Conservation (phyloP, 805 yeast genomes). For the Saccharomycodes ludwigii region DNA sequence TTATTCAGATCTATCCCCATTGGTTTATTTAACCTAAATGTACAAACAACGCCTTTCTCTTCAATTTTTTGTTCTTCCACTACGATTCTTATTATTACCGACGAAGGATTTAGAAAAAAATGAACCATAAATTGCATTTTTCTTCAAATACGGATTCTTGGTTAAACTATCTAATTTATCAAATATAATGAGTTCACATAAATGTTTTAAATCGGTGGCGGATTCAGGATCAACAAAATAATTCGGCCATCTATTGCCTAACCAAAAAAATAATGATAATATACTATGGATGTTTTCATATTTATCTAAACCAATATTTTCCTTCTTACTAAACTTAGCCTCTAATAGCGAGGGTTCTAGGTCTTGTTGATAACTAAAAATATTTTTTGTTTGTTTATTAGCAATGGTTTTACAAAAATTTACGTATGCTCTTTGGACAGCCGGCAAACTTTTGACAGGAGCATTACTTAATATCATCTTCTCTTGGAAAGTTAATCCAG, state of each 20-base stretch:
- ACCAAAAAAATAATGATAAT: conserved; percentile 68
- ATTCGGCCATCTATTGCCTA: conserved; percentile 76
- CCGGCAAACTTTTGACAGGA: conserved; percentile 37
- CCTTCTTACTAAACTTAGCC: too few relatives aligned
- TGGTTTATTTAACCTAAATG: too few relatives aligned
- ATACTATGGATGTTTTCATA: conserved; percentile 57
- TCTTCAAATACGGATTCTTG: too few relatives aligned
- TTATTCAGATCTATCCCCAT: too few relatives aligned
- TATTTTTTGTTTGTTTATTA: conserved; percentile 36
- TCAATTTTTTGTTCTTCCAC: too few relatives aligned
- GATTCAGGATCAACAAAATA: conserved; percentile 65
- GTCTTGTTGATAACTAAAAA: too few relatives aligned
- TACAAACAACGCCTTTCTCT: too few relatives aligned
- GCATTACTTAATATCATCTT: conserved; percentile 47
- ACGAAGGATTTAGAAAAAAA: too few relatives aligned
- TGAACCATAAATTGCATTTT: too few relatives aligned
- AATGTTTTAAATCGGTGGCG: conserved; percentile 54
- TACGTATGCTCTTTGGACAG: conserved; percentile 31
- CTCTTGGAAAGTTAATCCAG: conserved; percentile 39
- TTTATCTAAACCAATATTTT: conserved; percentile 16
- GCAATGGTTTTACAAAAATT: conserved; percentile 44
- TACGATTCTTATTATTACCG: too few relatives aligned
- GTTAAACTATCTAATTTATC: too few relatives aligned
- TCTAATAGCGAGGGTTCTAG: too few relatives aligned
- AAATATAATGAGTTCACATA: conserved; percentile 46